Evolutionary conservation across 305 asterid species (phyloP).

Genomic region (Solanum hybrid): DNA sequence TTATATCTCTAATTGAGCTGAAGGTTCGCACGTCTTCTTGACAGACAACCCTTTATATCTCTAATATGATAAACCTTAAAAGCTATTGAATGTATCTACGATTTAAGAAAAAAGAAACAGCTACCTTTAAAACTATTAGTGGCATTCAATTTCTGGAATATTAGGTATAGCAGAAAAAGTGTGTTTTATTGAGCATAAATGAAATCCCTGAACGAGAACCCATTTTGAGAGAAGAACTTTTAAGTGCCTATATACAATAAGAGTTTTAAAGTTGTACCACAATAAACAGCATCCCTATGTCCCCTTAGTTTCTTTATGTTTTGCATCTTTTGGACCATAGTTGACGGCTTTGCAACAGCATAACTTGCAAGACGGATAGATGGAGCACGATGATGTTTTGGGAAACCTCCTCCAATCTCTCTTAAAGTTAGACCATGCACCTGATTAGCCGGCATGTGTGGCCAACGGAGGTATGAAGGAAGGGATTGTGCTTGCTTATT

Average conservation of each 20-base stretch:
- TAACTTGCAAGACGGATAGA: slow-evolving; percentile 85
- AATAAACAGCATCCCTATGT: slow-evolving; percentile 95
- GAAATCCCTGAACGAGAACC: not conserved
- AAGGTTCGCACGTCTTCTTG: not conserved
- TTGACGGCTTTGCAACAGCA: slow-evolving; percentile 95
- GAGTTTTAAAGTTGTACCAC: slow-evolving; percentile 47
- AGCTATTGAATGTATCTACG: not conserved
- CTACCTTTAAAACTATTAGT: not conserved
- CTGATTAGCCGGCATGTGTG: slow-evolving; percentile 95
- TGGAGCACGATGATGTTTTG: slow-evolving; percentile 94
- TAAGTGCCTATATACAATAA: not conserved
- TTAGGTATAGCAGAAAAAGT: not conserved
- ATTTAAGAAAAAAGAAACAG: not conserved
- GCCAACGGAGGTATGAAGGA: slow-evolving; percentile 85
- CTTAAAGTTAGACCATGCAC: slow-evolving; percentile 90
- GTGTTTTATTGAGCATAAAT: not conserved
- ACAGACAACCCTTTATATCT: not conserved
- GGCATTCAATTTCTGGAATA: not conserved
- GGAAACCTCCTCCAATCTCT: slow-evolving; percentile 97
- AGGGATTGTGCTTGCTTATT: slow-evolving; percentile 41
- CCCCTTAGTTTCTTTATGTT: slow-evolving; percentile 81
- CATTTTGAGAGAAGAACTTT: not conserved
- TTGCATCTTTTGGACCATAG: slow-evolving; percentile 97
- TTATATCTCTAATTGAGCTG: not conserved
- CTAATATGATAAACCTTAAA: not conserved